Evolutionary conservation across 495 filamentous ascomycete genomes (phyloP), one percentile per base, ranked within the genome.

Genomic region (Xylaria palmicola): DNA sequence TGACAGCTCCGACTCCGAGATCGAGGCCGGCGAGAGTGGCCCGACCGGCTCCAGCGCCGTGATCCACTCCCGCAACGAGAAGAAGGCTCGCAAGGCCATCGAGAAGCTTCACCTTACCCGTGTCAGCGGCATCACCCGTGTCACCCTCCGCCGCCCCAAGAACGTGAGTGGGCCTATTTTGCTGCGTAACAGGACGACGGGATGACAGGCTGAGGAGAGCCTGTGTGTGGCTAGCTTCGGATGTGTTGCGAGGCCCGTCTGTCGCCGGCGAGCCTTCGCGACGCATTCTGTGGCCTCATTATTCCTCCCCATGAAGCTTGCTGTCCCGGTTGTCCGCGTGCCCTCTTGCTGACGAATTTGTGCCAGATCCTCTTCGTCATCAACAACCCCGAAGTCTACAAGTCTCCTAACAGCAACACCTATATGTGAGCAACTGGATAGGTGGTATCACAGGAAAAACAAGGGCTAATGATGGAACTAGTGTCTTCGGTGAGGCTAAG

Each of bases 401-500:
- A 95, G 79, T 97, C 92, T 40, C 93, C 94, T 65, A 88, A 88
- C 76, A 96, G 90, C 88, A 97, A 98, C 86, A 97, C 92, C 74
- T 99, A 91, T 85, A 99, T 99, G 94, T 97, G 82, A 83, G 90
- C 74, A 55, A 24, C 50, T 48, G 10, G 20, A n/a, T 19, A 17
- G 17, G 8, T 29, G 10, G 24, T 30, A 22, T 13, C 32, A 41
- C n/a, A 24, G 30, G 26, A 13, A 44, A 15, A 15, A 24, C 19
- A 32, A 29, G 39, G 36, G 39, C 59, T 67, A 47, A 67, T 37
- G 8, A 40, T 48, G 27, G 19, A 44, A 50, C 56, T 49, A 98
- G 94, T 79, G 96, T 99, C 81, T 99, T 99, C 78, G 94, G 94
- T 75, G 94, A 99, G 83, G 95, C 95, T 74, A 99, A 99, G 89